A percentile compares a stretch with the other conserved stretches of the same genome.
Conservation (phyloP, 305 asterid species). For the Fraxinus velutina region DNA sequence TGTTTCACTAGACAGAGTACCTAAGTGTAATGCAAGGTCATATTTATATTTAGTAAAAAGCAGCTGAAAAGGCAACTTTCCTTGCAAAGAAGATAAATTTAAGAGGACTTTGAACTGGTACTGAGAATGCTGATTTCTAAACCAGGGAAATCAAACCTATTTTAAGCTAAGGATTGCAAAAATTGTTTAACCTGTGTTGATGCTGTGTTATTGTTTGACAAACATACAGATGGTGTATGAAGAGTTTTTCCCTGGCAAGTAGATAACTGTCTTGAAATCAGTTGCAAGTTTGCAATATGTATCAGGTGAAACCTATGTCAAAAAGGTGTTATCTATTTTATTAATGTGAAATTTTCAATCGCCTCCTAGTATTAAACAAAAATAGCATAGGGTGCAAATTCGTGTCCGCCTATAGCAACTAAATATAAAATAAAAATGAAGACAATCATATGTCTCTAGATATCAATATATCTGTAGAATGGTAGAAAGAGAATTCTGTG, state of each 20-base stretch:
- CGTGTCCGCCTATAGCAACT: background rate
- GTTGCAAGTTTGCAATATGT: background rate
- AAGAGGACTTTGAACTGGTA: background rate
- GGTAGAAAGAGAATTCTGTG: background rate
- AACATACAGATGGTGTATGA: background rate
- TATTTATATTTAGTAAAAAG: background rate
- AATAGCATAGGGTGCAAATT: background rate
- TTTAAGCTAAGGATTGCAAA: background rate
- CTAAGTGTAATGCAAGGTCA: background rate
- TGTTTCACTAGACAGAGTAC: conserved; percentile 2
- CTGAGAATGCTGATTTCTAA: background rate
- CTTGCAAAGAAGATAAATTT: background rate
- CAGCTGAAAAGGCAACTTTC: background rate
- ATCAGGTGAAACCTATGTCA: background rate
- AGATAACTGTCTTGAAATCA: background rate
- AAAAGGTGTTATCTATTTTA: background rate
- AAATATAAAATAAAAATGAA: background rate
- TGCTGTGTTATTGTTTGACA: background rate
- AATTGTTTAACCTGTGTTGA: background rate
- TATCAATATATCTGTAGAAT: background rate
- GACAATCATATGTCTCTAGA: background rate
- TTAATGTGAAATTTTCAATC: background rate
- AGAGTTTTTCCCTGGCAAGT: background rate
- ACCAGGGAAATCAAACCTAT: conserved; percentile 6
- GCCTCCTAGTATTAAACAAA: background rate